phyloP scores from a whole-genome alignment of 805 yeast genomes.

The Candida ficus region DNA sequence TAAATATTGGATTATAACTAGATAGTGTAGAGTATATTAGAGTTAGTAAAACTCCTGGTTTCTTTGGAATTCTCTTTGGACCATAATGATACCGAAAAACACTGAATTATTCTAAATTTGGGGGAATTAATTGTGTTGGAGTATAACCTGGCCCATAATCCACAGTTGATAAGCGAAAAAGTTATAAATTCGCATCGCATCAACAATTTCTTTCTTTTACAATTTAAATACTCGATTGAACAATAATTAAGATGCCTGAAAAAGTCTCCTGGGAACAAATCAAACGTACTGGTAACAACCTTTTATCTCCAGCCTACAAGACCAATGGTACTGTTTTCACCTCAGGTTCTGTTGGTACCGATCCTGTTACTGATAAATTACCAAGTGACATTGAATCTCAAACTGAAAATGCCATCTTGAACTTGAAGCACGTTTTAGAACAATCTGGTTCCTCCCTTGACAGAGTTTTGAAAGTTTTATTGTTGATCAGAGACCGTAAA shows the following conservation, averaged over 20 bases:
- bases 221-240: too few relatives aligned
- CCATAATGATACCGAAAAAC: too few relatives aligned
- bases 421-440: constrained; percentile 36
- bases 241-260: constrained; percentile 16
- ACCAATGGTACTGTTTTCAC: constrained; percentile 41
- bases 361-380: constrained; percentile 34
- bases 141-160: background rate
- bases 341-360: constrained; percentile 43
- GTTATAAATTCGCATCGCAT: background rate
- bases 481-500: constrained; percentile 40
- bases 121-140: too few relatives aligned
- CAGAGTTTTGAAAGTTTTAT: constrained; percentile 43
- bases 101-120: too few relatives aligned
- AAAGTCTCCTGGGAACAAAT: constrained; percentile 33
- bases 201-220: background rate
- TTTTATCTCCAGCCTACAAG: constrained; percentile 38
- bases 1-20: too few relatives aligned
- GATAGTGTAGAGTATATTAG: too few relatives aligned
- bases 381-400: constrained; percentile 41
- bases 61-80: too few relatives aligned
- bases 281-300: constrained; percentile 24
- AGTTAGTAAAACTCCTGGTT: too few relatives aligned
- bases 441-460: constrained; percentile 42
- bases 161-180: background rate
- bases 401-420: constrained; percentile 38